Evolutionary conservation across 78 protist genomes (phyloP).

Genomic region (Chrysochromulina parva): DNA sequence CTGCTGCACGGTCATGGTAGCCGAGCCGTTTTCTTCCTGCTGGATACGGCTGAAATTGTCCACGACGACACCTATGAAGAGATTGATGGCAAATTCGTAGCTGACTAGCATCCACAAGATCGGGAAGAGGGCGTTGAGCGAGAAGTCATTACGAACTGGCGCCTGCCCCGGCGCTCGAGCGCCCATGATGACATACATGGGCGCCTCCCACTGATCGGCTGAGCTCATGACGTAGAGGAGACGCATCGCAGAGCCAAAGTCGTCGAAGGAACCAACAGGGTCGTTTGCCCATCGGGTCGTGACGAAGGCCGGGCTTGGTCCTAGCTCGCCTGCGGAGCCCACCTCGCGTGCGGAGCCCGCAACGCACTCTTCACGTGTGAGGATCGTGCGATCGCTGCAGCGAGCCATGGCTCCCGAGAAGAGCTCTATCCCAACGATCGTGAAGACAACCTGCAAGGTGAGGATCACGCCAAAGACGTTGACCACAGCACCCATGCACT

Average conservation of each 20-base stretch:
- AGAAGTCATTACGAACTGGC: neutral
- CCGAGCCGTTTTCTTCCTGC: too few relatives aligned
- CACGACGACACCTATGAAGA: neutral
- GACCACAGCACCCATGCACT: neutral
- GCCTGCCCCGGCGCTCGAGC: too few relatives aligned
- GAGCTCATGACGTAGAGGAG: neutral
- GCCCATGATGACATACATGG: neutral
- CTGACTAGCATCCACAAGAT: neutral
- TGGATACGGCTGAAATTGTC: neutral
- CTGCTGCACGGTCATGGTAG: neutral
- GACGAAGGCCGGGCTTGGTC: too few relatives aligned
- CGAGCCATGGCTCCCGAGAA: neutral
- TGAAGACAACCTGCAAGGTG: neutral
- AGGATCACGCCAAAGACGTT: neutral
- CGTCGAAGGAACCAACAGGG: neutral
- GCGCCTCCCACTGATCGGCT: neutral
- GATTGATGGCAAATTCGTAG: neutral
- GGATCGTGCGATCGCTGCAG: too few relatives aligned
- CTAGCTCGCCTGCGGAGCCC: too few relatives aligned
- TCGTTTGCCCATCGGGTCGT: neutral
- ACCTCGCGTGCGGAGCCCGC: too few relatives aligned
- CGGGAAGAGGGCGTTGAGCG: neutral
- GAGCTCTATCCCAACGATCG: neutral
- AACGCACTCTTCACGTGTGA: too few relatives aligned
- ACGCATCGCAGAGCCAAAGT: neutral